Evolutionary conservation across 495 filamentous ascomycete species (phyloP).

Genomic region (Cairneyella variabilis): DNA sequence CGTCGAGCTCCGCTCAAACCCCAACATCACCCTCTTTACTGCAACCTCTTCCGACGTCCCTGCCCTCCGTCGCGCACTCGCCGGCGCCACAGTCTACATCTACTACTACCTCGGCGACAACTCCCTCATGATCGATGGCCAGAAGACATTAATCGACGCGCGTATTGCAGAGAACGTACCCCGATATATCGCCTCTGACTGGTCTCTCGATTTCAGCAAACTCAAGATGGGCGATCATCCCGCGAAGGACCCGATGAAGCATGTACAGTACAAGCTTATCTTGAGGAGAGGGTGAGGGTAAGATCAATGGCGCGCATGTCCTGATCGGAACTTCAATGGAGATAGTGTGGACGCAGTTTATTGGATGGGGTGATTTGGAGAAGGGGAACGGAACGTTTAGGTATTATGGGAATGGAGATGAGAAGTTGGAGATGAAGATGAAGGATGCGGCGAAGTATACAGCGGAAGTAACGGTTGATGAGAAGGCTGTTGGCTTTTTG

Average conservation of each 20-base stretch:
- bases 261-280: constrained; percentile 38
- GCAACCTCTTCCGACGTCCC: constrained; percentile 22
- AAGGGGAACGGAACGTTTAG: constrained; percentile 23
- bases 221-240: constrained; percentile 34
- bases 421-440: constrained; percentile 32
- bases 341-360: constrained; percentile 4
- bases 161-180: constrained; percentile 35
- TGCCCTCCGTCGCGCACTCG: constrained; percentile 21
- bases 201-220: constrained; percentile 36
- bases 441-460: constrained; percentile 33
- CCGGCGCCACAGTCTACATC: constrained; percentile 27
- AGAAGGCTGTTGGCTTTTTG: constrained; percentile 11
- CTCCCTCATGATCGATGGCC: constrained; percentile 41
- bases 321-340: constrained; percentile 32
- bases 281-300: constrained; percentile 32
- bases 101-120: constrained; percentile 41
- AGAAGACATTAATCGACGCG: constrained; percentile 41
- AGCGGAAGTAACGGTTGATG: constrained; percentile 32
- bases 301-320: constrained; percentile 35
- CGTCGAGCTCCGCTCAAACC: constrained; percentile 13
- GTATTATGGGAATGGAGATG: constrained; percentile 34
- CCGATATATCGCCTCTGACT: constrained; percentile 44
- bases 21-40: constrained; percentile 16
- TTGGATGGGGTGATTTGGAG: constrained; percentile 23
- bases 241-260: constrained; percentile 42